phyloP scores from a whole-genome alignment of 2,329 filamentous ascomycete genomes.

The Paraphaeosphaeria sporulosa region DNA sequence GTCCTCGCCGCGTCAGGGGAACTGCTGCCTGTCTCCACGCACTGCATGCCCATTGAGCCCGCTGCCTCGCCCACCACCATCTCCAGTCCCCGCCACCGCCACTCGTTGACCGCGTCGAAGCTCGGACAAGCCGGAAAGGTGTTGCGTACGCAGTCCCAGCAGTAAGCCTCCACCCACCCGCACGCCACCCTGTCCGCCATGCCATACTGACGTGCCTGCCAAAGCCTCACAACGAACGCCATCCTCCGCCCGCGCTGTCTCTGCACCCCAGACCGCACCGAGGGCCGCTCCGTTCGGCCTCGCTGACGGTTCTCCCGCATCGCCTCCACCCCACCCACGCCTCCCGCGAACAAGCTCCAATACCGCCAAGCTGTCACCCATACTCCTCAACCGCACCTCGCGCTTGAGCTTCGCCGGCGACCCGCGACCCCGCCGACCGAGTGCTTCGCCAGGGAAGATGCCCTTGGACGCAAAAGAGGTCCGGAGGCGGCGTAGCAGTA shows the following conservation, averaged over 20 bases:
- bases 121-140: constrained; percentile 38
- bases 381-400: constrained; percentile 83
- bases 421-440: constrained; percentile 60
- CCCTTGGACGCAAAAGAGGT: constrained; percentile 62
- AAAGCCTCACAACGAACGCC: background rate
- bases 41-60: background rate
- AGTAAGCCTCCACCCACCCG: constrained; percentile 36
- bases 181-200: constrained; percentile 11
- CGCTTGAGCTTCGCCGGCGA: constrained; percentile 84
- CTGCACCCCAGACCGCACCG: background rate
- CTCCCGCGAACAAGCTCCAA: constrained; percentile 52
- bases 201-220: constrained; percentile 8
- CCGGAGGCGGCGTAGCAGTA: constrained; percentile 93
- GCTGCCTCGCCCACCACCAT: constrained; percentile 14
- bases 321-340: constrained; percentile 13
- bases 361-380: constrained; percentile 96
- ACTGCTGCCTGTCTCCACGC: background rate
- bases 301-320: background rate
- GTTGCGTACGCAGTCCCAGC: constrained; percentile 30
- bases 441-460: constrained; percentile 41
- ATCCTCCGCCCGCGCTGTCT: background rate
- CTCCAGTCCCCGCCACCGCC: constrained; percentile 21
- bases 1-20: background rate
- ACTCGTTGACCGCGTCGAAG: constrained; percentile 32
- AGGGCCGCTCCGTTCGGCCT: background rate